Conservation (phyloP, 345 rosid genomes). For the Eucalyptus sp. region DNA sequence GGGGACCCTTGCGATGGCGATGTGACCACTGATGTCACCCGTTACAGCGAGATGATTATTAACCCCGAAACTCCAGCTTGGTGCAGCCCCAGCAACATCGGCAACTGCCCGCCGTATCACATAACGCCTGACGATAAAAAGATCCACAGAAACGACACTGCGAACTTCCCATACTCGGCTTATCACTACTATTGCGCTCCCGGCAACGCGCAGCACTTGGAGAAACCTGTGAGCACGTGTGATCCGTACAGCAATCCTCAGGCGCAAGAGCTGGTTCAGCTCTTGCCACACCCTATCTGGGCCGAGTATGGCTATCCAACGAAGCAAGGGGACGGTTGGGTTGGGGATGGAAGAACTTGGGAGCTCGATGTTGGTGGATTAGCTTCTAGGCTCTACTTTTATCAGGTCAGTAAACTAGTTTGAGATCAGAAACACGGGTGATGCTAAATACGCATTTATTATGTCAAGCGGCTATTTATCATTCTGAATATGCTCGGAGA, state of each 20-base stretch:
- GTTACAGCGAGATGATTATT: slow-evolving; percentile 67
- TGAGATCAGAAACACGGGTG: background rate
- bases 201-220: slow-evolving; percentile 38
- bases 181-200: slow-evolving; percentile 65
- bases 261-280: slow-evolving; percentile 57
- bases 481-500: background rate
- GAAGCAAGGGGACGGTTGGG: slow-evolving; percentile 55
- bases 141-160: slow-evolving; percentile 34
- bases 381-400: slow-evolving; percentile 54
- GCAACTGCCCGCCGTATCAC: slow-evolving; percentile 58
- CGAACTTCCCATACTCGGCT: slow-evolving; percentile 45
- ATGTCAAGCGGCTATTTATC: background rate
- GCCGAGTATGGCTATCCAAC: slow-evolving; percentile 62
- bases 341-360: slow-evolving; percentile 58
- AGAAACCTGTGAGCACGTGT: slow-evolving; percentile 31
- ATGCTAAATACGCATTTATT: background rate
- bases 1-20: slow-evolving; percentile 68
- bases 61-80: slow-evolving; percentile 35
- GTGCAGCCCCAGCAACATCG: slow-evolving; percentile 27
- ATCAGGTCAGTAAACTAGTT: slow-evolving; percentile 30
- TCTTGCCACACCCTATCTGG: slow-evolving; percentile 67
- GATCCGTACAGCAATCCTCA: slow-evolving; percentile 79
- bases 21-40: slow-evolving; percentile 52
- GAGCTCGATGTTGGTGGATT: slow-evolving; percentile 57
- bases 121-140: slow-evolving; percentile 31